A percentile compares a stretch with the other conserved stretches of the same genome.
These are phyloP conservation scores for Cyclotella distinguenda DNA, from an alignment of 108 stramenopile species.

Conservation along the genomic window DNA sequence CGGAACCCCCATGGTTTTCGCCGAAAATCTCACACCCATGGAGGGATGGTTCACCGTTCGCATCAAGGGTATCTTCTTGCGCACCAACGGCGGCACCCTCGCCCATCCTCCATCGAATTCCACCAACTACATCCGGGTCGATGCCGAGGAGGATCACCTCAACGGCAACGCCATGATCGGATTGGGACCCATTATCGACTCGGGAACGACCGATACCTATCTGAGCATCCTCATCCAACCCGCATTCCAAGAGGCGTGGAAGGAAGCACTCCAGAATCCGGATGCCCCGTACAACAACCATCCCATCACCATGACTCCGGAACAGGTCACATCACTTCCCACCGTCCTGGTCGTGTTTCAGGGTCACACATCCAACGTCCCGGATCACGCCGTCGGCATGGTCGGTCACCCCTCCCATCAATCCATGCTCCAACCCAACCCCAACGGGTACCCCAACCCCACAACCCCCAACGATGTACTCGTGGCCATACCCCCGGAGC, in stretches of 20 bases:
- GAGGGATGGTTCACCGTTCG: constrained; percentile 35
- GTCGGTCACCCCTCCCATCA: constrained; percentile 18
- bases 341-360: constrained; percentile 62
- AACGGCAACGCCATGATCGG: constrained; percentile 10
- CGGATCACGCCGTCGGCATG: constrained; percentile 15
- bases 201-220: constrained; percentile 60
- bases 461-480: constrained; percentile 51
- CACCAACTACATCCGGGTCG: constrained; percentile 18
- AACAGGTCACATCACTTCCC: constrained; percentile 61
- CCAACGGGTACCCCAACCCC: constrained; percentile 5
- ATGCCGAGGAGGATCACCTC: constrained; percentile 12
- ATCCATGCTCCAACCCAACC: constrained; percentile 15
- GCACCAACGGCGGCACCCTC: constrained; percentile 35
- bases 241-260: constrained; percentile 35
- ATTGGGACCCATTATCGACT: constrained; percentile 48
- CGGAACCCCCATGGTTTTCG: constrained; percentile 44
- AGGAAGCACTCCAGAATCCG: constrained; percentile 1
- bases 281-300: constrained; percentile 38
- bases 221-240: constrained; percentile 18
- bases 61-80: constrained; percentile 29
- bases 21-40: constrained; percentile 27
- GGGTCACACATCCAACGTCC: constrained; percentile 9
- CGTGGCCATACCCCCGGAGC: constrained; percentile 74
- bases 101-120: constrained; percentile 1
- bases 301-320: constrained; percentile 44